Evolutionary conservation across 352 stramenopile genomes (phyloP).

Genomic region (Halophytophthora polymorphica): DNA sequence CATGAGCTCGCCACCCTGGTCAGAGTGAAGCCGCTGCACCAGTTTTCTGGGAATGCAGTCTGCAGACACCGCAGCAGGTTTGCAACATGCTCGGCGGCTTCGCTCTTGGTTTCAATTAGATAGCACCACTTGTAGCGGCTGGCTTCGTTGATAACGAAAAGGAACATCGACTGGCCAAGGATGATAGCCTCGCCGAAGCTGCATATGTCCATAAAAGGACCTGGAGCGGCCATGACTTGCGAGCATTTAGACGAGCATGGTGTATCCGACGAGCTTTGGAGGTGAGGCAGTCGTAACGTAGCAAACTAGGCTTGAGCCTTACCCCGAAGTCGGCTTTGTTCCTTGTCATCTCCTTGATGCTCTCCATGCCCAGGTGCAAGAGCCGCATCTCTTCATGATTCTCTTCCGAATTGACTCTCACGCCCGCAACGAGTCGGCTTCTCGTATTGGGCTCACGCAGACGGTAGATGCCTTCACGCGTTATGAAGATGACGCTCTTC

Average conservation of each 20-base stretch:
- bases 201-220: conserved; percentile 10
- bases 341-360: neutral
- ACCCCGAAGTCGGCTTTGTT: conserved; percentile 10
- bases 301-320: conserved; percentile 11
- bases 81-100: conserved; percentile 8
- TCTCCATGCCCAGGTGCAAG: conserved; percentile 5
- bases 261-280: conserved; percentile 4
- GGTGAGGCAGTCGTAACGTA: conserved; percentile 9
- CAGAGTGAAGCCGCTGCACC: neutral
- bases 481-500: conserved; percentile 4
- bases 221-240: neutral
- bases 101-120: conserved; percentile 7
- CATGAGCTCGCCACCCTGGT: conserved; percentile 1
- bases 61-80: conserved; percentile 6
- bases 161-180: conserved; percentile 1
- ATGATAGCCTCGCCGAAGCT: conserved; percentile 5
- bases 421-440: neutral
- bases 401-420: conserved; percentile 10
- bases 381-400: conserved; percentile 5
- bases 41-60: conserved; percentile 1
- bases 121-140: conserved; percentile 16
- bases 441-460: neutral
- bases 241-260: conserved; percentile 1
- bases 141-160: conserved; percentile 13
- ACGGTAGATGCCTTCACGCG: conserved; percentile 10